Base-by-base conservation (phyloP, 2,329 filamentous ascomycete genomes). In the Lasiodiplodia theobromae region DNA sequence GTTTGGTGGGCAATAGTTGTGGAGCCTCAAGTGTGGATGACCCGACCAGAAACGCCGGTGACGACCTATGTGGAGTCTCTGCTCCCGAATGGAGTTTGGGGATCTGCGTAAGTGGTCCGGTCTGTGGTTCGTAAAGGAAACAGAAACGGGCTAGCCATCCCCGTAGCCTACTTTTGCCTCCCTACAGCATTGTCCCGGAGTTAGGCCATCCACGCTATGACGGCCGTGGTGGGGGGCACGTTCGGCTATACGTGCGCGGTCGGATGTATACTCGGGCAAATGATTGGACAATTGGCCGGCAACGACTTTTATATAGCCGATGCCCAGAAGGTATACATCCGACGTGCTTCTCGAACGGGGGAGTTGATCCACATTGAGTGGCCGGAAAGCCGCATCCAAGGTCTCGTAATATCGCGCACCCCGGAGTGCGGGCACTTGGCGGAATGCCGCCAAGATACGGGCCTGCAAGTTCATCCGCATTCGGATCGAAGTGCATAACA, bases 161-260 rank as follows among this genome's bases (percentile, higher is more conserved):
- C 25, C 37, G 31, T n/a, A 40, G 10, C 11, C 16, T 28, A 4
- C 14, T 4, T 12, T n/a, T 31, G 47, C 25, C 12, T 3, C 11
- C 18, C 14, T 47, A 18, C 3, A 28, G 23, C 3, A 23, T 16
- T 28, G 25, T 14, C 23, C 31, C 16, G 38, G 38, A 12, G 6
- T 47, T 60, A 31, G 57, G 23, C 38, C 7, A 11, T 60, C 57
- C 16, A n/a, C 37, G 8, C 51, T 47, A 18, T 31, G 16, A 23
- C 7, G 10, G 40, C 8, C 23, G 28, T 16, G 11, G 40, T 34
- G 40, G 25, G 40, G 38, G 12, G 10, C 37, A 7, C 16, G 37
- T 49, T 62, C 58, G 58, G 58, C 58, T 62, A 51, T 62, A 62
- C 40, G 31, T 21, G 8, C 28, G 11, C 18, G 58, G 40, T 51